Evolutionary conservation across 106 monocot genomes (phyloP).

Genomic region (Agapanthus africanus): DNA sequence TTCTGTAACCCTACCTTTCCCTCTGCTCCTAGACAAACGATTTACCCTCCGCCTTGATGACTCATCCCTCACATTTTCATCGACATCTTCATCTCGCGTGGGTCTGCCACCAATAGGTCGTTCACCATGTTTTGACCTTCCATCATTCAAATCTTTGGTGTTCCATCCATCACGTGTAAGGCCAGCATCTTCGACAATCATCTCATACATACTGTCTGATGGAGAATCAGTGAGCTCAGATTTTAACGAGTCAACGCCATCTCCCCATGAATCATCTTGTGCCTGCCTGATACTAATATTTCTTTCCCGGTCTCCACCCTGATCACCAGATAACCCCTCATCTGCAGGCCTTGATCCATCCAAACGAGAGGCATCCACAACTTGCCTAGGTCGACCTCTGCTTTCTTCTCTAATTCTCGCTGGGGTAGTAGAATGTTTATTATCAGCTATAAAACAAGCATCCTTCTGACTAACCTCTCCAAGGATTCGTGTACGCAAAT

Average conservation of each 20-base stretch:
- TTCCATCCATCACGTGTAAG: constrained; percentile 31
- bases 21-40: constrained; percentile 38
- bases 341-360: constrained; percentile 40
- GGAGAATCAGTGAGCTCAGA: constrained; percentile 50
- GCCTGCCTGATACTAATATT: constrained; percentile 18
- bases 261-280: constrained; percentile 32
- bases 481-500: constrained; percentile 59
- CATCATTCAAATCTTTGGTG: constrained; percentile 26
- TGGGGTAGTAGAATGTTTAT: constrained; percentile 37
- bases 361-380: constrained; percentile 38
- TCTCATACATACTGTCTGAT: constrained; percentile 25
- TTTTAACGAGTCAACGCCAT: constrained; percentile 26
- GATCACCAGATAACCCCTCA: constrained; percentile 36
- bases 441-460: constrained; percentile 30
- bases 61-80: constrained; percentile 55
- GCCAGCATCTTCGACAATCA: constrained; percentile 33
- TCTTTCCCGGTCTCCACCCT: constrained; percentile 24
- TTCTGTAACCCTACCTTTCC: constrained; percentile 53
- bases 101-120: constrained; percentile 27
- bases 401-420: constrained; percentile 60
- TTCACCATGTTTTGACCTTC: constrained; percentile 38
- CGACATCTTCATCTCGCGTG: constrained; percentile 33
- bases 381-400: constrained; percentile 41
- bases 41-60: constrained; percentile 48
- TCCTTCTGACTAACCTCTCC: constrained; percentile 69